Base-by-base conservation (phyloP, 768 basidiomycete genomes). In the Mycena epipterygia region DNA sequence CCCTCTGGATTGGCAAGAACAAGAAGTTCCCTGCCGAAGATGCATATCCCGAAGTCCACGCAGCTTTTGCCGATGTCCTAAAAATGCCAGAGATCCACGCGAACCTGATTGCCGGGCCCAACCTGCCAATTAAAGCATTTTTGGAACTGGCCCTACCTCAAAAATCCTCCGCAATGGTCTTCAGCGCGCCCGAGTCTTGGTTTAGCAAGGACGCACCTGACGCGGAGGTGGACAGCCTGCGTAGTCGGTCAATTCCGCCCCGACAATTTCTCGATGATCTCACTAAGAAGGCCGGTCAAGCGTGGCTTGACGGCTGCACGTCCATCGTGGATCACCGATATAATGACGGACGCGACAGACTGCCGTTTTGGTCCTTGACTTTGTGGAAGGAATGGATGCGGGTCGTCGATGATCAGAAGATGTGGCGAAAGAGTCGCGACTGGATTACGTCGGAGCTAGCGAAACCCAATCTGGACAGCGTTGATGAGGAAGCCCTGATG, bases 271-370 rank as follows among this genome's bases (percentile, higher is more conserved):
- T 46, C 8, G 44, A 46, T 8, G 44, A 46, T 4, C 44, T 46
- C 13, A 23, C 14, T 21, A 23, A 23, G 5, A 13, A 4, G 25
- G 44, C 13, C 6, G 52, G 52, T 0, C 64, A 64, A 32, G 52
- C 42, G 5, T 64, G 64, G 64, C 21, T 64, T 33, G 30, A 64
- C 14, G 64, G 64, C 7, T 33, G 32, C 29, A 55, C 23, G 16
- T 64, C 52, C 29, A 46, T 46, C 44, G 44, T 46, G 44, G 44
- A 46, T 23, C n/a, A 7, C 5, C 44, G 44, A 4, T 46, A 23
- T 23, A 46, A 46, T 46, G 44, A 46, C 14, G 44, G 44, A 2
- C 44, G 44, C 21, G 44, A 46, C n/a, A 46, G 44, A 46, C 23
- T 46, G n/a, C 44, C 44, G n/a, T 7, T 46, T 2, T 46, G 5